These are phyloP conservation scores for Dactylellina sp. DNA, from an alignment of 2,329 filamentous ascomycete genomes.

Conservation along the genomic window DNA sequence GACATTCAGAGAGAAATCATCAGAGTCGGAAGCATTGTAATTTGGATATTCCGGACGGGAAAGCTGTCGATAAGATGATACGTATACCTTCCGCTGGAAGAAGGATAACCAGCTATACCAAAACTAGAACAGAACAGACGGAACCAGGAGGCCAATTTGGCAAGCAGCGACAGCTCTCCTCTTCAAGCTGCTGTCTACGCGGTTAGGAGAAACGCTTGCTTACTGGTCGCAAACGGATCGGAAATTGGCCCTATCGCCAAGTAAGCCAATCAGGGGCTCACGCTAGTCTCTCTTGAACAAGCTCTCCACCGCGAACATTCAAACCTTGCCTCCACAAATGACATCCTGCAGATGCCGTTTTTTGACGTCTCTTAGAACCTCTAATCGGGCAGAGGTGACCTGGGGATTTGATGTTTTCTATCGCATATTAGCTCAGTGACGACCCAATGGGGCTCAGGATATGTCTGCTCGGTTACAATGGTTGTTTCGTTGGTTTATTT, in stretches of 20 bases:
- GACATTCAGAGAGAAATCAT: not conserved
- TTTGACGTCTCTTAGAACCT: too few relatives aligned
- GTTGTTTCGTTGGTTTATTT: too few relatives aligned
- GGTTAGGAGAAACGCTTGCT: slow-evolving; percentile 32
- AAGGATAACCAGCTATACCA: not conserved
- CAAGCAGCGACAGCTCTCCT: not conserved
- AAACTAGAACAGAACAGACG: not conserved
- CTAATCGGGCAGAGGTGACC: too few relatives aligned
- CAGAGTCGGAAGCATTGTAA: too few relatives aligned
- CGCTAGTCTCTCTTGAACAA: not conserved
- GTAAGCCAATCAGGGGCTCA: slow-evolving; percentile 48
- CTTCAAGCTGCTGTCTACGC: not conserved
- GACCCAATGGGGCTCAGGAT: too few relatives aligned
- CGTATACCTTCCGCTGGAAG: slow-evolving; percentile 8
- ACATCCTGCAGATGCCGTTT: too few relatives aligned
- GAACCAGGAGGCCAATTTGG: not conserved
- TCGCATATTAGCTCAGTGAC: too few relatives aligned
- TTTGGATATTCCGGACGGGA: too few relatives aligned
- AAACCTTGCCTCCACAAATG: not conserved
- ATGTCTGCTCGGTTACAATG: too few relatives aligned
- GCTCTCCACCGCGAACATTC: not conserved
- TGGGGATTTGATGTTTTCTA: too few relatives aligned
- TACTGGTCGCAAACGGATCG: slow-evolving; percentile 9
- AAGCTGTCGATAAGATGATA: not conserved
- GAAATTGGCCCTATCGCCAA: slow-evolving; percentile 51